phyloP scores from a whole-genome alignment of 2,329 filamentous ascomycete species.

The Atkinsonella texensis region DNA sequence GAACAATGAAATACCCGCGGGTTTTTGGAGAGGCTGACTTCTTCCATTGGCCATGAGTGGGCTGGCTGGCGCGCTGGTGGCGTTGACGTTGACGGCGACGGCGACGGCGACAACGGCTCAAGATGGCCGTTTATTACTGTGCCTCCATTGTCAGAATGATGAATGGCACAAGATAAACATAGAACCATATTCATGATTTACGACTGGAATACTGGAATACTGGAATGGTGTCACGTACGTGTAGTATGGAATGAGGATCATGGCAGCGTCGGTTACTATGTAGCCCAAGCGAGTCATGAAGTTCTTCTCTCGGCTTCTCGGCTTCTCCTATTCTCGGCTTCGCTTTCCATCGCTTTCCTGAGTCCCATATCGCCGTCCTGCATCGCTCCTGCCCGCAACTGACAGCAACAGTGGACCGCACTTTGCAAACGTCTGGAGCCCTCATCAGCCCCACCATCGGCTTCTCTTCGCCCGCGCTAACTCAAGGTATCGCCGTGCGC shows the following conservation, averaged over 20 bases:
- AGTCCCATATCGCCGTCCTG: neutral
- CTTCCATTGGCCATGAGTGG: neutral
- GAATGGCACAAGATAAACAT: too few relatives aligned
- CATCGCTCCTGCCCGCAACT: neutral
- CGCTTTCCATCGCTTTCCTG: too few relatives aligned
- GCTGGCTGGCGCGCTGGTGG: neutral
- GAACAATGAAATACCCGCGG: neutral
- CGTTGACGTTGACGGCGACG: neutral
- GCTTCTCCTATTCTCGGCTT: too few relatives aligned
- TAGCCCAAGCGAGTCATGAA: too few relatives aligned
- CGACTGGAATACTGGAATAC: too few relatives aligned
- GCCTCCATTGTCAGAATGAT: too few relatives aligned
- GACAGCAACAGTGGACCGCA: neutral
- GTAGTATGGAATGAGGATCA: too few relatives aligned
- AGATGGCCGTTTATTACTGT: too few relatives aligned
- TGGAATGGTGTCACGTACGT: too few relatives aligned
- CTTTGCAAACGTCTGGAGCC: neutral
- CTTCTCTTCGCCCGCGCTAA: slow-evolving; percentile 2
- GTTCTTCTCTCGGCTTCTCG: too few relatives aligned
- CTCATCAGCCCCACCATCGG: slow-evolving; percentile 2
- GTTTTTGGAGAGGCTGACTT: neutral
- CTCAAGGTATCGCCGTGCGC: slow-evolving; percentile 1
- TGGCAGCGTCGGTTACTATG: too few relatives aligned
- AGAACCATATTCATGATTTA: too few relatives aligned
- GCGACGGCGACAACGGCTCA: neutral